A percentile compares a stretch with the other conserved stretches of the same genome.
Evolutionary conservation across 495 filamentous ascomycete genomes (phyloP).

Genomic region (Penicillium riverlandense): DNA sequence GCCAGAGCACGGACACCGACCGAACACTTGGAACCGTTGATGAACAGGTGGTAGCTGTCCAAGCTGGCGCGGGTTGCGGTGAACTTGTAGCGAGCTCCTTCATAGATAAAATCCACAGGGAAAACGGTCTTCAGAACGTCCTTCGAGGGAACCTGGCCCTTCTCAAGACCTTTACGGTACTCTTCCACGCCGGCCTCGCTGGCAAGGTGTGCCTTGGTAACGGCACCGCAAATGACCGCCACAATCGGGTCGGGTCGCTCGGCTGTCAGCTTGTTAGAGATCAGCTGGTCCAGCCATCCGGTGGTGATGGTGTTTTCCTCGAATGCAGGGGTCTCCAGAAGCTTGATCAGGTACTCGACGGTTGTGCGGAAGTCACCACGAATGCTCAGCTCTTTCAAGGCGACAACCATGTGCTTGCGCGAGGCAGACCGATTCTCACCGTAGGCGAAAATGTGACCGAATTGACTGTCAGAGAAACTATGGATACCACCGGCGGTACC

Average conservation of each 20-base stretch:
- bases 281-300: slow-evolving; percentile 97
- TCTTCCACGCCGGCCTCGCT: slow-evolving; percentile 82
- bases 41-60: slow-evolving; percentile 97
- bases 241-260: slow-evolving; percentile 90
- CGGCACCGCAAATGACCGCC: slow-evolving; percentile 87
- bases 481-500: slow-evolving; percentile 94
- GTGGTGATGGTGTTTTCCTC: slow-evolving; percentile 99
- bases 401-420: slow-evolving; percentile 98
- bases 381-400: slow-evolving; percentile 97
- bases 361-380: slow-evolving; percentile 98
- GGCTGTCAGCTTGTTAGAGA: slow-evolving; percentile 93
- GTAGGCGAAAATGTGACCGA: slow-evolving; percentile 99
- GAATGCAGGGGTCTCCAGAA: slow-evolving; percentile 96
- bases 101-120: slow-evolving; percentile 98
- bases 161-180: slow-evolving; percentile 85
- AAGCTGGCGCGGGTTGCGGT: slow-evolving; percentile 87
- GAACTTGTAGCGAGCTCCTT: slow-evolving; percentile 94
- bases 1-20: slow-evolving; percentile 88
- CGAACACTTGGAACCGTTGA: slow-evolving; percentile 95
- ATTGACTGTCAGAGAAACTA: slow-evolving; percentile 98
- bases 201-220: slow-evolving; percentile 89
- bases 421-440: slow-evolving; percentile 94
- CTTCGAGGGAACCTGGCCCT: slow-evolving; percentile 93
- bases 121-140: slow-evolving; percentile 97
- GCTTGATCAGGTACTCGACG: slow-evolving; percentile 98